Evolutionary conservation across 1,284 basidiomycete genomes (phyloP), one percentile per base, ranked within the genome.

Genomic region (Lignosus rhinocerotis): DNA sequence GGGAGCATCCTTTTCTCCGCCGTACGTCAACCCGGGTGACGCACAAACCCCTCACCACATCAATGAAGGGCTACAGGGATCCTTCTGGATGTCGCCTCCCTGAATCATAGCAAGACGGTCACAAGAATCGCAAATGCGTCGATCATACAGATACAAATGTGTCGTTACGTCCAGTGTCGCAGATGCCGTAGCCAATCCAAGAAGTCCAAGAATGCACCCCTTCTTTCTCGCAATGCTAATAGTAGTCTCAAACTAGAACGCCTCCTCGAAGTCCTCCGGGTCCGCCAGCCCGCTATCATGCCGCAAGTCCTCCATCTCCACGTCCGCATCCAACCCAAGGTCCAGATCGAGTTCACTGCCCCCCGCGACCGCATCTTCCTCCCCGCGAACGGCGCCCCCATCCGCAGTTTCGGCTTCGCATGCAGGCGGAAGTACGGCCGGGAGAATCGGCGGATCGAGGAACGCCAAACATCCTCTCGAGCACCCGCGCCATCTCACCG

Each of bases 401-500:
- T 30, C 2, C 5, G 38, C 30, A 30, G 11, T 4, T 7, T 2
- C 21, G 3, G 21, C 19, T 1, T 10, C 9, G 30, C 21, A 11
- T 8, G 12, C 25, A 16, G 43, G n/a, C 14, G 36, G 32, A 17
- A 25, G 38, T 8, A 31, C 16, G 16, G 49, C 21, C 36, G 41
- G 11, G 8, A 49, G 33, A 17, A 32, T 45, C 1, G 53, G 42
- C 30, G 58, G 56, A 41, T 66, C 57, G 61, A 92, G 70, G 67
- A 86, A 88, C 46, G 79, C 76, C 60, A 92, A 69, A 69, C 90
- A 92, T 0, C 84, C 84, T 52, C 59, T 62, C 31, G 71, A 69
- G 69, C 89, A 92, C 0, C 89, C 90, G 21, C 86, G 74, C 88
- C 89, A 92, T 53, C 76, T 70, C 39, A 92, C 59, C n/a, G 88